phyloP scores from a whole-genome alignment of 1,139 yeast species.

The Candida sanyaensis region DNA sequence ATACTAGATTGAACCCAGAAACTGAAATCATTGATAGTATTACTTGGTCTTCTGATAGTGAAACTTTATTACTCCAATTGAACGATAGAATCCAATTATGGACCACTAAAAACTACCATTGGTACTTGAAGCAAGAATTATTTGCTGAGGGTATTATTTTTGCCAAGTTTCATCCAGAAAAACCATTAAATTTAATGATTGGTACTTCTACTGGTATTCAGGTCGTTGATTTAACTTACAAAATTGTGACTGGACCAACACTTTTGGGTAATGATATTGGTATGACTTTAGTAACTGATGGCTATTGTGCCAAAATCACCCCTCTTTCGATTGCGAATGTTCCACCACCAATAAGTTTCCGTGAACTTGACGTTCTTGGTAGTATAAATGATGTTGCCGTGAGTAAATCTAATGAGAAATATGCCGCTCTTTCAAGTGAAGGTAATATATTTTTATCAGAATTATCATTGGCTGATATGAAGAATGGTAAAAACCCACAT shows the following conservation, averaged over 20 bases:
- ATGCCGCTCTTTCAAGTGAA: slow-evolving; percentile 57
- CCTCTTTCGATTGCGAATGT: slow-evolving; percentile 85
- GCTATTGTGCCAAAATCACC: slow-evolving; percentile 68
- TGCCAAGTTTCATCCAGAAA: slow-evolving; percentile 86
- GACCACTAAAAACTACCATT: slow-evolving; percentile 92
- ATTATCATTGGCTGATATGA: slow-evolving; percentile 30
- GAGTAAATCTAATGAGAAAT: slow-evolving; percentile 56
- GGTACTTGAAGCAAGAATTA: slow-evolving; percentile 89
- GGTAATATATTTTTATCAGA: slow-evolving; percentile 26
- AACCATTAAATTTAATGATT: slow-evolving; percentile 71
- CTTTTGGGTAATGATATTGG: slow-evolving; percentile 72
- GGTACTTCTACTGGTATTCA: slow-evolving; percentile 54
- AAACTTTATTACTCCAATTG: slow-evolving; percentile 70
- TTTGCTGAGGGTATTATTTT: slow-evolving; percentile 40
- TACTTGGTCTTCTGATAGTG: slow-evolving; percentile 84
- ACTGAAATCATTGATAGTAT: slow-evolving; percentile 51
- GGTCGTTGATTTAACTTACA: slow-evolving; percentile 69
- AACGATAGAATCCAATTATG: slow-evolving; percentile 72
- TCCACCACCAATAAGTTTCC: slow-evolving; percentile 90
- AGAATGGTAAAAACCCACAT: slow-evolving; percentile 49
- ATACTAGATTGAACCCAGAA: slow-evolving; percentile 57
- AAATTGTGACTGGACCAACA: slow-evolving; percentile 68
- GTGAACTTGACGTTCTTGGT: slow-evolving; percentile 55
- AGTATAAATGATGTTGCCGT: slow-evolving; percentile 68
- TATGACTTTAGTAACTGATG: slow-evolving; percentile 80